Base-by-base conservation (phyloP, 305 asterid species). In the Plantago lanceolata region DNA sequence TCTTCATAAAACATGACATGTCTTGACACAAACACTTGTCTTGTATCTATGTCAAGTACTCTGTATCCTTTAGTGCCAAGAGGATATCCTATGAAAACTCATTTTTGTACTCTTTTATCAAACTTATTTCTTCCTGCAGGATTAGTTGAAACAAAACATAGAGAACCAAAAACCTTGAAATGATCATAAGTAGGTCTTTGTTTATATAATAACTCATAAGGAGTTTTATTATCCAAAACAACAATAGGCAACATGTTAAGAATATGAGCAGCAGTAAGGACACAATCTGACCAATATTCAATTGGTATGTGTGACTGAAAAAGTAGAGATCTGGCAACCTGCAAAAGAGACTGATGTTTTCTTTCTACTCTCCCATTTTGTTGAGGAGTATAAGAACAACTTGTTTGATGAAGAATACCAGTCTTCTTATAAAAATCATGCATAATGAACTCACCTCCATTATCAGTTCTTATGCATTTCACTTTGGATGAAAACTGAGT, bases 311-410 rank as follows among this genome's bases (percentile, higher is more conserved):
- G n/a, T 1, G 52, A 24, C 37, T 43, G 52, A 19, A 60, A 60
- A 18, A 19, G 0, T 0, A 43, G 4, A 3, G 53, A 1, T 13
- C 53, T 44, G 9, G 65, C 48, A 3, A 60, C 17, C 1, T 43
- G 24, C 9, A 60, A 43, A 11, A 60, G 2, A n/a, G 19, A 28
- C 15, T 40, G 48, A 11, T 60, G 65, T 19, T 43, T 60, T 8
- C 14, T 44, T 20, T 60, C 65, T 5, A 43, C 33, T 8, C 52
- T 18, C 0, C 52, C 65, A 60, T 60, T 60, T 19, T 60, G 65
- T 24, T 60, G 54, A 14, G 65, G 65, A 43, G 53, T 48, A 16
- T 4, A 8, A 1, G 14, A 3, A n/a, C 45, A 40, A 40, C 15
- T 8, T 9, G 2, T 12, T 48, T 43, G 48, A 43, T 43, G 48